These are phyloP conservation scores for Xanthoconium separans DNA, from an alignment of 1,284 basidiomycete species.

Conservation along the genomic window DNA sequence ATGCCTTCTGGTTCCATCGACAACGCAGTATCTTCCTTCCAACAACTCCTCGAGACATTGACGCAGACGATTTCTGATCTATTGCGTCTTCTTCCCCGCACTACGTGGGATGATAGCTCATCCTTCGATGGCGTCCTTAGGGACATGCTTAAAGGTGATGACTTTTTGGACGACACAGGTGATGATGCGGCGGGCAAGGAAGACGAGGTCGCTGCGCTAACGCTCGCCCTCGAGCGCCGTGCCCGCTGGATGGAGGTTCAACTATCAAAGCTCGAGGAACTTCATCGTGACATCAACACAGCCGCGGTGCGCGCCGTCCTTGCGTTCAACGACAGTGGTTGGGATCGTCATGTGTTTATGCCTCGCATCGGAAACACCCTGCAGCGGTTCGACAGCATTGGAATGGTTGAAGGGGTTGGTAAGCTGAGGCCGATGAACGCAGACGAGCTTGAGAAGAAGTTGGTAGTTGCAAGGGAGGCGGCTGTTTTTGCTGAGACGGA, in stretches of 20 bases:
- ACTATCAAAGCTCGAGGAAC: constrained; percentile 77
- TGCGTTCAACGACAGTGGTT: constrained; percentile 80
- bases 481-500: constrained; percentile 70
- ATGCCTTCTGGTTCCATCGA: constrained; percentile 81
- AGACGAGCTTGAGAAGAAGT: constrained; percentile 72
- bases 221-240: constrained; percentile 75
- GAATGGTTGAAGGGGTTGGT: constrained; percentile 49
- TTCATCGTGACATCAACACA: constrained; percentile 82
- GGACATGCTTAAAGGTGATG: constrained; percentile 83
- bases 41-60: constrained; percentile 78
- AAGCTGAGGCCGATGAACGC: constrained; percentile 53
- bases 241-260: constrained; percentile 90
- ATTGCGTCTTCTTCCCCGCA: constrained; percentile 75
- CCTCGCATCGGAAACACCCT: constrained; percentile 66
- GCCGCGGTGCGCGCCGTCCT: constrained; percentile 80
- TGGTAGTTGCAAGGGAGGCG: constrained; percentile 65
- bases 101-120: constrained; percentile 83
- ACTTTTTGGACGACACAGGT: constrained; percentile 72
- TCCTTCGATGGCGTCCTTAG: constrained; percentile 81
- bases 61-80: constrained; percentile 85
- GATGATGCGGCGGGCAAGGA: constrained; percentile 64
- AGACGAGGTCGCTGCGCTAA: constrained; percentile 79
- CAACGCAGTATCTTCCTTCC: constrained; percentile 82
- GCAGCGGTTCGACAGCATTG: constrained; percentile 65
- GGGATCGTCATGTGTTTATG: constrained; percentile 66